Percentiles rank a stretch among this genome's conserved stretches.
Conservation (phyloP, 2,329 filamentous ascomycete genomes). For the Xenosphaeropsis pyriputrescens region DNA sequence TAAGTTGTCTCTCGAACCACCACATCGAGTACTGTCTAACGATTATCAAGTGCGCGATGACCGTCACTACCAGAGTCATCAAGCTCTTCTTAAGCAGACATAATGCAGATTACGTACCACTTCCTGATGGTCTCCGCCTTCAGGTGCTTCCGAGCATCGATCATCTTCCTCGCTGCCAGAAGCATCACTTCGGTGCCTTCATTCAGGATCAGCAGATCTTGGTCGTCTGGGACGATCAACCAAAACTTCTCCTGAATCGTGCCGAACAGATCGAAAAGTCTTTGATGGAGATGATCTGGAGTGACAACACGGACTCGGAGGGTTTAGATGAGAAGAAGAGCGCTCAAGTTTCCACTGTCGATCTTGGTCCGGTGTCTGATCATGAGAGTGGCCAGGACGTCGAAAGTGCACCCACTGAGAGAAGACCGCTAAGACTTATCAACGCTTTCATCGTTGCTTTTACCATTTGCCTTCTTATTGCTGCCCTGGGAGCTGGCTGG, state of each 20-base stretch:
- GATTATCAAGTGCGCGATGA: conserved; percentile 44
- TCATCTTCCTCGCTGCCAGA: conserved; percentile 41
- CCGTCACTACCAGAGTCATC: conserved; percentile 49
- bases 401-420: conserved; percentile 14
- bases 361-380: conserved; percentile 22
- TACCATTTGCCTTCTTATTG: conserved; percentile 35
- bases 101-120: conserved; percentile 37
- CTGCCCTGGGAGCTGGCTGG: conserved; percentile 41
- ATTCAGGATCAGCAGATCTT: conserved; percentile 40
- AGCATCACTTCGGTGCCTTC: conserved; percentile 53
- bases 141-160: conserved; percentile 45
- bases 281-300: conserved; percentile 44
- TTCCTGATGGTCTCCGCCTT: conserved; percentile 40
- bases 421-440: conserved; percentile 35
- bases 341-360: conserved; percentile 12
- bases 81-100: conserved; percentile 37
- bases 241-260: conserved; percentile 35
- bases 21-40: conserved; percentile 3
- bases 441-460: conserved; percentile 36
- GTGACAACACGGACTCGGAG: conserved; percentile 24
- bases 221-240: conserved; percentile 51
- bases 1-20: conserved; percentile 17
- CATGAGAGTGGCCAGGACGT: conserved; percentile 19
- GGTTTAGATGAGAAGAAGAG: conserved; percentile 24
- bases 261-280: conserved; percentile 34